Evolutionary conservation across 495 filamentous ascomycete species (phyloP).

Genomic region (Diplogelasinospora grovesii): DNA sequence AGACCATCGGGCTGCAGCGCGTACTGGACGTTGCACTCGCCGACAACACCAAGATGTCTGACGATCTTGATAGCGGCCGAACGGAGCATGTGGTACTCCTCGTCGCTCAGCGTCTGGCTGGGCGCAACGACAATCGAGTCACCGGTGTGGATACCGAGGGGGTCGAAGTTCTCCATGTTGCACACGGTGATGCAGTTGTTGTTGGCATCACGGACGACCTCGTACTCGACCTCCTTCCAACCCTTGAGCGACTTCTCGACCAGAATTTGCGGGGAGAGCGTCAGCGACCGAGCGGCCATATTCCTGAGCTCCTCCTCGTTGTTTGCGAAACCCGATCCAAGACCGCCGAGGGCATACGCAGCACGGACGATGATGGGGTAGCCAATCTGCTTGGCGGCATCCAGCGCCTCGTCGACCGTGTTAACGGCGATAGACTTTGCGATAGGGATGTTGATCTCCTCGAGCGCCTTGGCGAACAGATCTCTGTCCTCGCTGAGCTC

Average conservation of each 20-base stretch:
- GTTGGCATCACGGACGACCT: slow-evolving; percentile 86
- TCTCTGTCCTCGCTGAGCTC: slow-evolving; percentile 95
- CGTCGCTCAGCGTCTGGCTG: slow-evolving; percentile 90
- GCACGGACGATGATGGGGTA: slow-evolving; percentile 98
- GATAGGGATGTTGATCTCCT: slow-evolving; percentile 94
- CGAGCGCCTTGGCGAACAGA: slow-evolving; percentile 79
- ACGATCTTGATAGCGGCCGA: slow-evolving; percentile 95
- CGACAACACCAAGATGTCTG: slow-evolving; percentile 88
- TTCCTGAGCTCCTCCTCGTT: slow-evolving; percentile 90
- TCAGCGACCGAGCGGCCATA: slow-evolving; percentile 84
- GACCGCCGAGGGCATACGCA: slow-evolving; percentile 89
- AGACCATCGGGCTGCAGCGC: slow-evolving; percentile 89
- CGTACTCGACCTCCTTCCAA: slow-evolving; percentile 98
- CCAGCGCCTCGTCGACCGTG: slow-evolving; percentile 84
- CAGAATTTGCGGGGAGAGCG: slow-evolving; percentile 91
- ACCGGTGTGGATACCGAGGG: slow-evolving; percentile 91
- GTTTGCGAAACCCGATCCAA: slow-evolving; percentile 94
- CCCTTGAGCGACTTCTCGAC: slow-evolving; percentile 99
- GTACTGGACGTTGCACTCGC: slow-evolving; percentile 98
- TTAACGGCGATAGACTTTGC: slow-evolving; percentile 88
- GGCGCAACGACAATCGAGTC: slow-evolving; percentile 96
- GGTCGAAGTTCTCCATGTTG: slow-evolving; percentile 99
- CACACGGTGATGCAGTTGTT: slow-evolving; percentile 99
- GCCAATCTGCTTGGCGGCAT: slow-evolving; percentile 76
- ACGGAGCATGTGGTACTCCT: slow-evolving; percentile 98